Evolutionary conservation across 345 rosid species (phyloP).

Genomic region (Dovyalis caffra): DNA sequence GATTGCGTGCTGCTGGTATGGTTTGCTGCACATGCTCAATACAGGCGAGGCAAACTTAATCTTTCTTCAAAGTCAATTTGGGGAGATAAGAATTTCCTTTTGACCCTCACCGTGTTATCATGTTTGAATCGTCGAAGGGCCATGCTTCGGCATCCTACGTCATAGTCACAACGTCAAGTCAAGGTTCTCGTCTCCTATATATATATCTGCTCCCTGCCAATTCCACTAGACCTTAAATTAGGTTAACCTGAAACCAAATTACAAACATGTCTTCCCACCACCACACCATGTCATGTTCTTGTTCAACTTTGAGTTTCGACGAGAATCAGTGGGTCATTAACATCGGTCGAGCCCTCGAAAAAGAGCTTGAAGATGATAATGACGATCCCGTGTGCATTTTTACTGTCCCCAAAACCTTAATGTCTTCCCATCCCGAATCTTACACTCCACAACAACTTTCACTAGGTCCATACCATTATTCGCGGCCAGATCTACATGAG

Average conservation of each 20-base stretch:
- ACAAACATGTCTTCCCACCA: neutral
- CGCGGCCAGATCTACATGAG: constrained; percentile 57
- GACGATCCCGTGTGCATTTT: constrained; percentile 47
- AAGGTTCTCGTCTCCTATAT: too few species aligned
- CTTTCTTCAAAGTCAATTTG: neutral
- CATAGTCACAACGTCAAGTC: too few species aligned
- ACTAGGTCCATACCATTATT: constrained; percentile 68
- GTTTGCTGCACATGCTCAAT: neutral
- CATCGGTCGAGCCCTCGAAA: constrained; percentile 25
- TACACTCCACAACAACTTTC: too few species aligned
- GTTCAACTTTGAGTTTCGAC: constrained; percentile 33
- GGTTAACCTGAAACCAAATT: neutral
- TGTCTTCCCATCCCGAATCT: constrained; percentile 41
- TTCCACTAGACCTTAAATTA: too few species aligned
- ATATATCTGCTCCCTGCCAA: too few species aligned
- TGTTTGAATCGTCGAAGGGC: neutral
- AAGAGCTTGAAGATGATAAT: constrained; percentile 47
- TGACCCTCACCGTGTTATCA: neutral
- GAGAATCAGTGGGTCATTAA: constrained; percentile 50
- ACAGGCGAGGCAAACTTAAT: neutral
- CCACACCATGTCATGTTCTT: neutral
- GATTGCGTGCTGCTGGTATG: neutral
- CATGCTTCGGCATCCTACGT: too few species aligned
- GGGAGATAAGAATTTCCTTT: neutral
- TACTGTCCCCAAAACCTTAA: constrained; percentile 53